Base-by-base conservation (phyloP, 2,329 filamentous ascomycete species). In the Alternaria ethzedia region DNA sequence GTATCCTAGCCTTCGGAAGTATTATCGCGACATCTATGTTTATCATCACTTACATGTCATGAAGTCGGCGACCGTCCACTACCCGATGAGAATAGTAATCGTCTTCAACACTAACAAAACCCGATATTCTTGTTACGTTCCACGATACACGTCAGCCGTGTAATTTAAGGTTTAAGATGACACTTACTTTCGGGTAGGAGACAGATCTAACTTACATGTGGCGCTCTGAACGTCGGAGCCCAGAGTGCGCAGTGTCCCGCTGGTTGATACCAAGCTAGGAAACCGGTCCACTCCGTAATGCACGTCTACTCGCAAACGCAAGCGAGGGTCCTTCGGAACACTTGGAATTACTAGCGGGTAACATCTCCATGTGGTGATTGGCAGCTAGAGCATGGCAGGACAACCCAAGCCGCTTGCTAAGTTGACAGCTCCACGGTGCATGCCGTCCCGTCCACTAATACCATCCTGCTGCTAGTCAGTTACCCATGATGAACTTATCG, bases 131-230 rank as follows among this genome's bases (percentile, higher is more conserved):
- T 15, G 9, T 25, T 23, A 41, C 15, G 30, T 41, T 15, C n/a
- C 1, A 36, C 9, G 20, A 36, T 9, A 8, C 13, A 52, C 30
- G 36, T 52, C 12, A 36, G n/a, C 49, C 13, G 28, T n/a, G 13
- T 15, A 41, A 52, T 52, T 12, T 52, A 8, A 41, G 13, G 30
- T 21, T 17, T 25, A 52, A 52, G 49, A 41, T 52, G 28, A 25
- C 52, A 54, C 52, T 44, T 36, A 44, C 25, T 43, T 54, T 44
- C 44, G 51, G 7, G 21, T 49, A 41, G 28, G 23, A 44, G 8
- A 11, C 21, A 36, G 25, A 59, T 52, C 25, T 46, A 41, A 56
- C 50, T 63, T 63, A 49, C 45, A 57, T n/a, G 26, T 41, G 25
- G 63, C 50, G 46, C 44, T 52, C 13, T 59, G 26, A 54, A 61